Evolutionary conservation across 306 rosid genomes (phyloP).

Genomic region (Dryas alaskensis): DNA sequence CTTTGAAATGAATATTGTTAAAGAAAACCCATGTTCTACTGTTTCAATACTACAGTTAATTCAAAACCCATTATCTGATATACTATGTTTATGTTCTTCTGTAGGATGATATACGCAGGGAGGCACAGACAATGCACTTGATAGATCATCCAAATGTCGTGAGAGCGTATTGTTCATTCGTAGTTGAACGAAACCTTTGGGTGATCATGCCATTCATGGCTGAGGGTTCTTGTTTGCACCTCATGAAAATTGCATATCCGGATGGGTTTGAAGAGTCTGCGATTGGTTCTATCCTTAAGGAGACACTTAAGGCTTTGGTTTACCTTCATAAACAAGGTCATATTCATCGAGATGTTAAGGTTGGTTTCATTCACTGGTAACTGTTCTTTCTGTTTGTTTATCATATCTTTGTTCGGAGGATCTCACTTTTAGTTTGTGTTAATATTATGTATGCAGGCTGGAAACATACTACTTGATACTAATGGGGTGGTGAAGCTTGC

Average conservation of each 20-base stretch:
- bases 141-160: conserved; percentile 93
- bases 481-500: conserved; percentile 84
- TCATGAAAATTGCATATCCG: conserved; percentile 83
- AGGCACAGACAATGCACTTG: conserved; percentile 93
- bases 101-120: conserved; percentile 77
- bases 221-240: conserved; percentile 93
- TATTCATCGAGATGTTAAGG: conserved; percentile 96
- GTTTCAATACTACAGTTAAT: not conserved
- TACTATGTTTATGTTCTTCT: not conserved
- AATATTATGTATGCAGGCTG: conserved; percentile 54
- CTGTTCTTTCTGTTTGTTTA: not conserved
- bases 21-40: not conserved
- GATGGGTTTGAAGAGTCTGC: conserved; percentile 90
- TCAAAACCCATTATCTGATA: not conserved
- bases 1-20: not conserved
- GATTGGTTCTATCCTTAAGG: conserved; percentile 77
- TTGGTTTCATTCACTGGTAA: conserved; percentile 9
- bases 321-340: conserved; percentile 93
- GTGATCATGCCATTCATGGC: conserved; percentile 96
- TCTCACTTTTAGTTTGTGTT: conserved; percentile 7
- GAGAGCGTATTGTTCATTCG: conserved; percentile 80
- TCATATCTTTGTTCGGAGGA: conserved; percentile 10
- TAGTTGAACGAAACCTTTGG: conserved; percentile 81
- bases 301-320: conserved; percentile 83
- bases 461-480: conserved; percentile 76